phyloP scores from a whole-genome alignment of 768 basidiomycete species.

The Brasilioporus rufonigricans region DNA sequence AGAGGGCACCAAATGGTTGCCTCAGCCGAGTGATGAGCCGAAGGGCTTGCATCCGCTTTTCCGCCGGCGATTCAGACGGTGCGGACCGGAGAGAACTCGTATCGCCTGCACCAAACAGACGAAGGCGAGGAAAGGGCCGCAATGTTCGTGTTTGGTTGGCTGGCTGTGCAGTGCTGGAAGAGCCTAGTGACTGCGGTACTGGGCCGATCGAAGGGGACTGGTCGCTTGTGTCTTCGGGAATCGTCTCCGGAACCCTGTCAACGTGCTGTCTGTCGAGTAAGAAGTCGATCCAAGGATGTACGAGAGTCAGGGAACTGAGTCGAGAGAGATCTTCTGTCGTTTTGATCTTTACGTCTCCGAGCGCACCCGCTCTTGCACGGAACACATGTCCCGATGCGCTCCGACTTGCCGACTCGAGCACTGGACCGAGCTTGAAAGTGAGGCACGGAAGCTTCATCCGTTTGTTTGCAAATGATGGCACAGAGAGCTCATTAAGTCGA shows the following conservation, averaged over 20 bases:
- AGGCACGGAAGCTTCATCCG: slow-evolving; percentile 1
- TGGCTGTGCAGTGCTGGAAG: background rate
- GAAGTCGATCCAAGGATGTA: too few species aligned
- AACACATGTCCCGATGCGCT: background rate
- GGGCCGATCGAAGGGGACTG: background rate
- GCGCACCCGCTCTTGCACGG: background rate
- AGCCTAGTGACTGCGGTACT: too few species aligned
- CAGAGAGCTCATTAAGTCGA: background rate
- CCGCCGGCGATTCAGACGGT: background rate
- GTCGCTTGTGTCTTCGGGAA: background rate
- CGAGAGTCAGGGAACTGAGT: too few species aligned
- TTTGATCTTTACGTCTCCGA: slow-evolving; percentile 2
- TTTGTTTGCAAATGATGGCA: background rate
- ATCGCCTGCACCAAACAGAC: background rate
- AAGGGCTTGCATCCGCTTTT: background rate
- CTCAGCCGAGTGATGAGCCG: too few species aligned
- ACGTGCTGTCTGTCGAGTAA: slow-evolving; percentile 4
- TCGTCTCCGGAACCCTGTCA: background rate
- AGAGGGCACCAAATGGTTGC: too few species aligned
- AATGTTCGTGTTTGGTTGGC: background rate
- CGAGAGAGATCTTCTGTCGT: slow-evolving; percentile 5
- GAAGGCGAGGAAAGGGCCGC: background rate
- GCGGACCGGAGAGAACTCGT: background rate
- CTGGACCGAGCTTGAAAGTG: background rate
- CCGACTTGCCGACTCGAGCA: background rate